Base-by-base conservation (phyloP, 768 basidiomycete species). In the Crassisporium funariophilum region DNA sequence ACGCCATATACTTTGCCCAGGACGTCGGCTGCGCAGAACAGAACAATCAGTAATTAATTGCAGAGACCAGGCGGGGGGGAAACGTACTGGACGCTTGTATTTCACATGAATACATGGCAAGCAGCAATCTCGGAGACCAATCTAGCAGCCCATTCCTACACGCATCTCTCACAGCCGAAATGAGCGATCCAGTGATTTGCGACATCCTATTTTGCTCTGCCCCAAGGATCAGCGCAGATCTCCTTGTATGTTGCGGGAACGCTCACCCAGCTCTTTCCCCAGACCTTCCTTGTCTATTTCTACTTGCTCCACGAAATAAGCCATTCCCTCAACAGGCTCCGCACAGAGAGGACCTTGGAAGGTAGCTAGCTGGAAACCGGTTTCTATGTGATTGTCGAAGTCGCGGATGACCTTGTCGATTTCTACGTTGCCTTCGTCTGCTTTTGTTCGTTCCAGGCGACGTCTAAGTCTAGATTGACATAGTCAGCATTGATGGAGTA, bases 71-170 rank as follows among this genome's bases (percentile, higher is more conserved):
- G 41, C 38, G 36, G 25, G 36, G 47, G 31, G 29, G 35, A 23
- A 11, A 76, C 91, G 61, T 63, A 98, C 95, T 91, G 12, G 95
- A 94, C 1, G 95, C 91, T 69, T 98, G 97, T 44, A 99, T 98
- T 60, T 98, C 95, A 66, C 95, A 99, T 10, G 88, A 86, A 65
- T 99, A 99, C 93, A 98, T 98, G 0, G 97, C 97, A 55, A 99
- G 73, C 84, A 95, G 91, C 55, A 99, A 77, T 47, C 97, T 77
- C 11, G 97, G 97, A 2, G 95, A 98, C 97, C 97, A 99, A 66
- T 98, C 97, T 35, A 98, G 71, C 46, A 99, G 64, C 1, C 89
- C 94, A 54, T 84, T 87, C 49, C 90, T 81, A 63, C 94, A 98
- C 0, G 91, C 86, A 56, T 99, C 97, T 64, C 86, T 82, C 31